These are phyloP conservation scores for Lipomyces japonicus DNA, from an alignment of 805 yeast genomes.

Conservation along the genomic window DNA sequence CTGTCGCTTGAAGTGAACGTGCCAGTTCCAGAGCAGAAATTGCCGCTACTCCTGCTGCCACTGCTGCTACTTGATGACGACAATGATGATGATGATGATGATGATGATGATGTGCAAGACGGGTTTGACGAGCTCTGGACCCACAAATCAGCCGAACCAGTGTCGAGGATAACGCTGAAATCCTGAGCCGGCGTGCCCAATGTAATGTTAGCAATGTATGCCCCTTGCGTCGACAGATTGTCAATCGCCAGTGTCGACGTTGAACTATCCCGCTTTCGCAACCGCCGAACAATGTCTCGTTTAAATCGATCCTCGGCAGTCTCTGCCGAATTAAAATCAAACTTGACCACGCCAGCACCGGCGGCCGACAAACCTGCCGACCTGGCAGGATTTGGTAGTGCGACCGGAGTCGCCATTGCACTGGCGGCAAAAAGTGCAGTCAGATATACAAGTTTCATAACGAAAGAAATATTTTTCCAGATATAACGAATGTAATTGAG, in stretches of 20 bases:
- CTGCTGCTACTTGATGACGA: no score
- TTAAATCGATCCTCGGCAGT: no score
- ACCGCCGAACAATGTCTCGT: background rate
- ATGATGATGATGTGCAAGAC: constrained; percentile 34
- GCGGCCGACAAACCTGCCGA: no score
- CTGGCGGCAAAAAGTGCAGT: no score
- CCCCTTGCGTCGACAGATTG: constrained; percentile 30
- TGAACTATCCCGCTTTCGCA: constrained; percentile 10
- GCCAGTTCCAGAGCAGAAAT: constrained; percentile 31
- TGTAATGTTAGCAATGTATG: constrained; percentile 34
- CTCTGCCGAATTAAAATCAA: background rate
- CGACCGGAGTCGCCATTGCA: no score
- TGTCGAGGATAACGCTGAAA: constrained; percentile 57
- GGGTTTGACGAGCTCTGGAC: constrained; percentile 49
- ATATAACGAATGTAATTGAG: no score
- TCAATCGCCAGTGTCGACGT: constrained; percentile 25
- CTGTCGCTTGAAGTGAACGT: constrained; percentile 34
- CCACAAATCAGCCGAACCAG: constrained; percentile 76
- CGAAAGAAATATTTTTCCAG: no score
- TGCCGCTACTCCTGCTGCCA: constrained; percentile 6
- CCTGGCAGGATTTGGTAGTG: no score
- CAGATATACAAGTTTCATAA: no score
- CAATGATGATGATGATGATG: no score
- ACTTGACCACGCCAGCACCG: background rate
- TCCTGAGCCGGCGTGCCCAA: constrained; percentile 58